A percentile compares a stretch with the other conserved stretches of the same genome.
Evolutionary conservation across 768 basidiomycete species (phyloP).

Genomic region (Leccinum pellstonianum): DNA sequence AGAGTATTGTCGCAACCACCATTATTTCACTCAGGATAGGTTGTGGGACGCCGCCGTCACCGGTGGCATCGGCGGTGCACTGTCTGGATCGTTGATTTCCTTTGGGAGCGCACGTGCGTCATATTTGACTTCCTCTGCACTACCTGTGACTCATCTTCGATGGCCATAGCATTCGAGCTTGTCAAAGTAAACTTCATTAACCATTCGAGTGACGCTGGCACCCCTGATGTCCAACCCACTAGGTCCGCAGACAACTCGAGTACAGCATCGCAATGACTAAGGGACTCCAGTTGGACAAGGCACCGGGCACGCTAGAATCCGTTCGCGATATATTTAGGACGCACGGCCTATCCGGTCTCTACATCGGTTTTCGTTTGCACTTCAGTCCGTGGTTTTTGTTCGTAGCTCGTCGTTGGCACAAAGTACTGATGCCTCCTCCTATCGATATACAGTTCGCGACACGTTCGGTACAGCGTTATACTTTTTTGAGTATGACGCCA

Average conservation of each 20-base stretch:
- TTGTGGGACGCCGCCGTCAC: slow-evolving; percentile 71
- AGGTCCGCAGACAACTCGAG: slow-evolving; percentile 91
- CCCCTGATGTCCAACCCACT: slow-evolving; percentile 18
- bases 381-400: slow-evolving; percentile 52
- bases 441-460: slow-evolving; percentile 64
- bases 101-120: slow-evolving; percentile 85
- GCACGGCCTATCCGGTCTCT: slow-evolving; percentile 66
- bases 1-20: slow-evolving; percentile 60
- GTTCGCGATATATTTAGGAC: slow-evolving; percentile 73
- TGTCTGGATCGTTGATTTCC: slow-evolving; percentile 87
- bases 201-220: not conserved
- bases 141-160: slow-evolving; percentile 20
- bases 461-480: slow-evolving; percentile 88
- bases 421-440: slow-evolving; percentile 7
- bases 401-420: not conserved
- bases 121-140: not conserved
- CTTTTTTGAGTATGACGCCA: slow-evolving; percentile 91
- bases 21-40: slow-evolving; percentile 56
- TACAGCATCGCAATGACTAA: slow-evolving; percentile 85
- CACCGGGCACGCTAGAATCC: slow-evolving; percentile 76
- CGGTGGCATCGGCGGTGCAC: slow-evolving; percentile 82
- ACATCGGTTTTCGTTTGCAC: slow-evolving; percentile 86
- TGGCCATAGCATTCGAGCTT: slow-evolving; percentile 76
- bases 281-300: slow-evolving; percentile 65
- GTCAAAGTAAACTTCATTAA: slow-evolving; percentile 66